phyloP scores from a whole-genome alignment of 345 rosid genomes.

The Populus alba region DNA sequence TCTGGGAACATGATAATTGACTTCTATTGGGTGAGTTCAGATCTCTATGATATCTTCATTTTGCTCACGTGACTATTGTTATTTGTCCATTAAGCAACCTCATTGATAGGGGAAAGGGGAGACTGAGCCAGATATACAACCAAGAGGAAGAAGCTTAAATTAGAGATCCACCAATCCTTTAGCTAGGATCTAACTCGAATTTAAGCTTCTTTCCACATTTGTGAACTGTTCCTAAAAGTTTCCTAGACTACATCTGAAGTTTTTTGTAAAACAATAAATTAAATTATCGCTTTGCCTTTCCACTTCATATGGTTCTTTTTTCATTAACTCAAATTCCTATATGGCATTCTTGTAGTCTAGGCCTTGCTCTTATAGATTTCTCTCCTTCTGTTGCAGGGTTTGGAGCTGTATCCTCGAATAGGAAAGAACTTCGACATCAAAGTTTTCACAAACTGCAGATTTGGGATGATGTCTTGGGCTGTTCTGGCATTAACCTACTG shows the following conservation, averaged over 20 bases:
- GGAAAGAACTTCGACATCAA: slow-evolving; percentile 95
- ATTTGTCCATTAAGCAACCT: background rate
- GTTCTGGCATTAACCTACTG: slow-evolving; percentile 98
- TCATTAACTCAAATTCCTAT: background rate
- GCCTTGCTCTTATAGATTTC: slow-evolving; percentile 15
- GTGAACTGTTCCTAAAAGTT: background rate
- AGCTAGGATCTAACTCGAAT: background rate
- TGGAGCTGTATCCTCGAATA: slow-evolving; percentile 98
- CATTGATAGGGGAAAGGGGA: background rate
- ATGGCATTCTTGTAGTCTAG: background rate
- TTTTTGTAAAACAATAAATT: background rate
- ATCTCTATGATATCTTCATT: slow-evolving; percentile 7
- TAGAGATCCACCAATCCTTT: background rate
- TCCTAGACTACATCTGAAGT: background rate
- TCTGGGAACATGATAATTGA: slow-evolving; percentile 84
- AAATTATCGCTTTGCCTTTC: background rate
- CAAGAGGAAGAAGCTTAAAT: background rate
- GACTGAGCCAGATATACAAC: background rate
- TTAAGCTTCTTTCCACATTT: background rate
- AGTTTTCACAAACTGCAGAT: slow-evolving; percentile 96
- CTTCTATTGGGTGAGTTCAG: slow-evolving; percentile 86
- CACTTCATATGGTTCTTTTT: background rate
- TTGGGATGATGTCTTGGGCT: slow-evolving; percentile 99
- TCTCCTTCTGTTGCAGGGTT: slow-evolving; percentile 59
- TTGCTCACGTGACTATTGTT: background rate